Evolutionary conservation across 1,139 yeast genomes (phyloP).

Genomic region (Pichia sp.): DNA sequence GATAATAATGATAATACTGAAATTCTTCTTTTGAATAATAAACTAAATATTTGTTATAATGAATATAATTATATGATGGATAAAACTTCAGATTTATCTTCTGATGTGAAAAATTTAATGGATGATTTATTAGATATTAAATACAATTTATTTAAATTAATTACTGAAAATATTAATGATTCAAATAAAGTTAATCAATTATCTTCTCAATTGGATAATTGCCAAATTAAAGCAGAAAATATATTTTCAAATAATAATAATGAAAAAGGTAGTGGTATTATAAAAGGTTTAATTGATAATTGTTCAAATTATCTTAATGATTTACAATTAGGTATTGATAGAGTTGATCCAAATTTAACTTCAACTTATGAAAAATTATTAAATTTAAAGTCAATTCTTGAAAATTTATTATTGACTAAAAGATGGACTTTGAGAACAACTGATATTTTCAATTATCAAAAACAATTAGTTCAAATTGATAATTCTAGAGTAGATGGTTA

Average conservation of each 20-base stretch:
- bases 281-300: conserved; percentile 74
- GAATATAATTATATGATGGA: conserved; percentile 48
- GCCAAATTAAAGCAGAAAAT: conserved; percentile 22
- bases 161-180: conserved; percentile 21
- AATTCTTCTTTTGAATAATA: conserved; percentile 48
- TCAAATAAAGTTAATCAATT: conserved; percentile 8
- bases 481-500: conserved; percentile 55
- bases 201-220: conserved; percentile 17
- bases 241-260: conserved; percentile 31
- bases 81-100: conserved; percentile 48
- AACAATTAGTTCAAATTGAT: conserved; percentile 65
- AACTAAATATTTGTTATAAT: conserved; percentile 51
- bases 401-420: conserved; percentile 78
- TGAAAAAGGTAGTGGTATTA: conserved; percentile 52
- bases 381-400: conserved; percentile 65
- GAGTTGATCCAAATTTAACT: conserved; percentile 43
- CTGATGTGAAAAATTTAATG: conserved; percentile 45
- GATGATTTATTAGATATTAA: conserved; percentile 49
- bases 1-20: conserved; percentile 37
- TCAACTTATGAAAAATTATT: conserved; percentile 51
- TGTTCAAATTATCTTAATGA: conserved; percentile 72
- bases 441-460: conserved; percentile 79
- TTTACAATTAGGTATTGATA: conserved; percentile 48
- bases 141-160: conserved; percentile 23
- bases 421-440: conserved; percentile 97